These are phyloP conservation scores for Chrysochromulina parva DNA, from an alignment of 78 protist species.

Conservation along the genomic window DNA sequence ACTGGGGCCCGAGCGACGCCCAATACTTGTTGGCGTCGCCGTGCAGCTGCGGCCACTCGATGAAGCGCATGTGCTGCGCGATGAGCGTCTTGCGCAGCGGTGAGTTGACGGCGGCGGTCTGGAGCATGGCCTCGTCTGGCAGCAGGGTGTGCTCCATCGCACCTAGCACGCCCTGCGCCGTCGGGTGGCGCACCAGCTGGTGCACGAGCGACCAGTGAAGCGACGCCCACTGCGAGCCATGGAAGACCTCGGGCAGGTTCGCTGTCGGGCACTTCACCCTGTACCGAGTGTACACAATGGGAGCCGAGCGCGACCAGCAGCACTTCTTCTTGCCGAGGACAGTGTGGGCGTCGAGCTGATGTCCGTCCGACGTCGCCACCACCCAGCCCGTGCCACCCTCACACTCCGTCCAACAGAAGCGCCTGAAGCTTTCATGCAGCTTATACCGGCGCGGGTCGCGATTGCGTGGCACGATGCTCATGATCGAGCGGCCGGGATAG, in stretches of 20 bases:
- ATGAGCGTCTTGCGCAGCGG: neutral
- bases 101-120: neutral
- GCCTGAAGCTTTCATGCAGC: neutral
- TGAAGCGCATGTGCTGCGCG: slow-evolving; percentile 2
- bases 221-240: slow-evolving; percentile 12
- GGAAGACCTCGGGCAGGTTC: neutral
- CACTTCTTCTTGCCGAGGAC: slow-evolving; percentile 8
- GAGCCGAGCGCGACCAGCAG: slow-evolving; percentile 21
- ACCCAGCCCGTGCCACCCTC: neutral
- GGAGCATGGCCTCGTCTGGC: slow-evolving; percentile 28
- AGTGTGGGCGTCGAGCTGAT: neutral
- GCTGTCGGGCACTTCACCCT: neutral
- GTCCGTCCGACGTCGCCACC: neutral
- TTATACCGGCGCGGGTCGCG: slow-evolving; percentile 4
- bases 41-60: slow-evolving; percentile 20
- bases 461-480: neutral
- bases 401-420: neutral
- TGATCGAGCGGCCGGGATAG: slow-evolving; percentile 1
- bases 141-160: slow-evolving; percentile 29
- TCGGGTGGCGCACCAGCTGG: neutral
- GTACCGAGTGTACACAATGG: neutral
- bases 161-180: neutral
- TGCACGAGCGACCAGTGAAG: neutral
- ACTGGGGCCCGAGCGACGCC: slow-evolving; percentile 16
- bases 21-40: slow-evolving; percentile 29